Evolutionary conservation across 2,329 filamentous ascomycete species (phyloP).

Genomic region (Penicillium sp.): DNA sequence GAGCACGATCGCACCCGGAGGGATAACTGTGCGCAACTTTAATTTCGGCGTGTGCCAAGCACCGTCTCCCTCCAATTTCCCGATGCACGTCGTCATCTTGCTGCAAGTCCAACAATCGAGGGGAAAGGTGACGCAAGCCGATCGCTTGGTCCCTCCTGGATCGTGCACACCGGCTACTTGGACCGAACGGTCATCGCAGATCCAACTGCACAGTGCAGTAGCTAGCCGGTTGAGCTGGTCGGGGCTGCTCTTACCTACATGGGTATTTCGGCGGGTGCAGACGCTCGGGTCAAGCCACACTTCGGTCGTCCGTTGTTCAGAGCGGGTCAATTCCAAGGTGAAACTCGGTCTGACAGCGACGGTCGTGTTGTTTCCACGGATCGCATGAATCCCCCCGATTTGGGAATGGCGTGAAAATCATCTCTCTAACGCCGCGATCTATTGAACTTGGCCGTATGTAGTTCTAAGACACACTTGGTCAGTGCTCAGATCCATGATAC

Average conservation of each 20-base stretch:
- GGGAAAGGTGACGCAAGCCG: conserved; percentile 22
- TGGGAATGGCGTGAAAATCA: neutral
- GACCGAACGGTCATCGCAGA: neutral
- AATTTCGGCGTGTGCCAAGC: conserved; percentile 16
- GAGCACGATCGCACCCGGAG: conserved; percentile 3
- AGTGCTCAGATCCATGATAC: conserved; percentile 2
- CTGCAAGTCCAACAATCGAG: neutral
- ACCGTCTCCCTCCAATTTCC: conserved; percentile 12
- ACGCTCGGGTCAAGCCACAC: neutral
- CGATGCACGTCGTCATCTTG: conserved; percentile 13
- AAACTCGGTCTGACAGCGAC: conserved; percentile 14
- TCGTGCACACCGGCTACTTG: neutral
- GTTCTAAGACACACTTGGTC: neutral
- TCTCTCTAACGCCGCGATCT: neutral
- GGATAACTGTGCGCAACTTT: conserved; percentile 15
- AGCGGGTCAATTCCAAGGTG: conserved; percentile 1
- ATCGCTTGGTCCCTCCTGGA: conserved; percentile 15
- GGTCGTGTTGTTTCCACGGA: conserved; percentile 9
- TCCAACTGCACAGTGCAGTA: neutral
- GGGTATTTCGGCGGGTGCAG: neutral
- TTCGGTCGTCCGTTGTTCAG: neutral
- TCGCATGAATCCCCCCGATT: neutral
- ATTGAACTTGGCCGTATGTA: neutral
- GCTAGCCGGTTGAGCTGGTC: neutral
- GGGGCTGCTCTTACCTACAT: neutral